Evolutionary conservation across 176 grass and related monocot genomes (phyloP).

Genomic region (Oryza longistaminata): DNA sequence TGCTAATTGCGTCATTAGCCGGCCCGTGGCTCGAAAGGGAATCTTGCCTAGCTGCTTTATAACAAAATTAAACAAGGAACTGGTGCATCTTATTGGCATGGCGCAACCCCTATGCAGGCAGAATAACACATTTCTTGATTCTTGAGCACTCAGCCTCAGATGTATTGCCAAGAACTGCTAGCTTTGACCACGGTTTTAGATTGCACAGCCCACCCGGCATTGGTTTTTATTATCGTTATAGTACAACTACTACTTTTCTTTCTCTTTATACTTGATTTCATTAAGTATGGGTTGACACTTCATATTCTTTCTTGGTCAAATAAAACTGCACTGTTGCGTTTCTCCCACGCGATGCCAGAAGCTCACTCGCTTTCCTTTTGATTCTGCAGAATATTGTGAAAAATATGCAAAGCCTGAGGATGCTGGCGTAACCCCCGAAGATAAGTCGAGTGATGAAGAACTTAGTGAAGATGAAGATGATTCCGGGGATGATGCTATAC

Average conservation of each 20-base stretch:
- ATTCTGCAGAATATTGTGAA: conserved; percentile 69
- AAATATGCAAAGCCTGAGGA: conserved; percentile 81
- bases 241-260: not conserved
- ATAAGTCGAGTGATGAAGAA: conserved; percentile 80
- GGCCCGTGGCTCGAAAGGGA: not conserved
- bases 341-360: not conserved
- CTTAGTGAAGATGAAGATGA: conserved; percentile 77
- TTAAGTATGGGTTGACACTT: not conserved
- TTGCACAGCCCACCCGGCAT: not conserved
- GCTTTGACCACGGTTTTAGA: not conserved
- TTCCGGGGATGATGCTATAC: conserved; percentile 63
- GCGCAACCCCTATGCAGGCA: not conserved
- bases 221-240: not conserved
- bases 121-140: not conserved
- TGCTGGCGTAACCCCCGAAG: conserved; percentile 62
- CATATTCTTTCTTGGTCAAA: not conserved
- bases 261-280: not conserved
- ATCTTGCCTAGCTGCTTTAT: not conserved
- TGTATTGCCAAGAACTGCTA: not conserved
- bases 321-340: not conserved
- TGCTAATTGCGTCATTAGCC: not conserved
- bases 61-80: not conserved
- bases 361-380: conserved; percentile 12
- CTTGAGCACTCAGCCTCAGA: not conserved
- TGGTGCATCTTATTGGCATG: not conserved